A percentile compares a stretch with the other conserved stretches of the same genome.
phyloP scores from a whole-genome alignment of 2,329 filamentous ascomycete genomes.

The Colletotrichum plurivorum region DNA sequence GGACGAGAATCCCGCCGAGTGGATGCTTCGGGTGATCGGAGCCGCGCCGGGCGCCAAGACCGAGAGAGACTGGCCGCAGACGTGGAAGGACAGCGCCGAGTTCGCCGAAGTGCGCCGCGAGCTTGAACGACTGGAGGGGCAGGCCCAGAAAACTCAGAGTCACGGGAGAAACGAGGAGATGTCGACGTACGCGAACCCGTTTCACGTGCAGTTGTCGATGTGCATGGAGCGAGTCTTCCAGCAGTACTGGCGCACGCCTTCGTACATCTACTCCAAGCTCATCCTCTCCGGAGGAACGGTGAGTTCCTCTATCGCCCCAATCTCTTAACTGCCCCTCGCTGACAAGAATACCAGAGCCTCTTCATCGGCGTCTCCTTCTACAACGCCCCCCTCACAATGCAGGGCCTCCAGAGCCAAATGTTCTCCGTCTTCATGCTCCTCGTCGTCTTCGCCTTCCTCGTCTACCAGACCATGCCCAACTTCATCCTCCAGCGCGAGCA shows the following conservation, averaged over 20 bases:
- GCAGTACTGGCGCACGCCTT: slow-evolving; percentile 83
- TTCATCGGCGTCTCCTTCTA: slow-evolving; percentile 78
- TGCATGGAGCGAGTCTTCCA: slow-evolving; percentile 77
- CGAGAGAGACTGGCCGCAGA: slow-evolving; percentile 44
- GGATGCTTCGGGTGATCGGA: slow-evolving; percentile 59
- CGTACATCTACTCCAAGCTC: slow-evolving; percentile 81
- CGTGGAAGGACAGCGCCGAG: slow-evolving; percentile 47
- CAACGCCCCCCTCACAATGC: slow-evolving; percentile 67
- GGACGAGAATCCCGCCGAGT: slow-evolving; percentile 58
- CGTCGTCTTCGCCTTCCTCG: slow-evolving; percentile 73
- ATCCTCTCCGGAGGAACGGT: slow-evolving; percentile 64
- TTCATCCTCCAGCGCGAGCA: slow-evolving; percentile 76
- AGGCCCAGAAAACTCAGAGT: background rate
- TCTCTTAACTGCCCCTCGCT: background rate
- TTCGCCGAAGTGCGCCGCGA: slow-evolving; percentile 49
- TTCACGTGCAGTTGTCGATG: slow-evolving; percentile 70
- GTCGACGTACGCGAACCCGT: slow-evolving; percentile 78
- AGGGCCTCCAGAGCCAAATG: slow-evolving; percentile 77
- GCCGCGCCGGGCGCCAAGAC: slow-evolving; percentile 21
- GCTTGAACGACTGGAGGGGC: slow-evolving; percentile 45
- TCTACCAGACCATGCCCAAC: slow-evolving; percentile 75
- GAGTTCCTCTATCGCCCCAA: slow-evolving; percentile 14
- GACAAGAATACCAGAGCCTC: slow-evolving; percentile 59
- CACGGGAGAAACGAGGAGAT: slow-evolving; percentile 11
- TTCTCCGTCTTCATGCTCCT: slow-evolving; percentile 76